Conservation (phyloP, 2,329 filamentous ascomycete species). For the Monosporascus cannonballus region DNA sequence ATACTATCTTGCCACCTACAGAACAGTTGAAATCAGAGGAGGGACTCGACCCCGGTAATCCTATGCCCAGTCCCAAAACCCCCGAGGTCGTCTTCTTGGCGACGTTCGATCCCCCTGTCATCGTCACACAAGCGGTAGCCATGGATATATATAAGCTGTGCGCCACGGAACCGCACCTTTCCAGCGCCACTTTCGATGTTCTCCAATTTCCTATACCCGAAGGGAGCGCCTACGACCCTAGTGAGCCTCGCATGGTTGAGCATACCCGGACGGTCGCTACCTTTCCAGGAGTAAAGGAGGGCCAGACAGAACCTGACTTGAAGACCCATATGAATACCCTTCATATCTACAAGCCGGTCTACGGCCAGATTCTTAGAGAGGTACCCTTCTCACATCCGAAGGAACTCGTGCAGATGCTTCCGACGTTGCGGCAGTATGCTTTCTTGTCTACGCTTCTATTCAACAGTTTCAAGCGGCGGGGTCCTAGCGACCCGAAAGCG, state of each 20-base stretch:
- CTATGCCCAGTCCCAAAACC: conserved; percentile 43
- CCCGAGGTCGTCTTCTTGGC: conserved; percentile 71
- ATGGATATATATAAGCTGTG: conserved; percentile 55
- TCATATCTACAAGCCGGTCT: conserved; percentile 67
- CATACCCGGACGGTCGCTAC: conserved; percentile 42
- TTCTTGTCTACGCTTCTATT: conserved; percentile 60
- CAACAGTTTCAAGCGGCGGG: conserved; percentile 47
- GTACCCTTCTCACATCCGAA: conserved; percentile 73
- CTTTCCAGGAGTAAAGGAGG: conserved; percentile 22
- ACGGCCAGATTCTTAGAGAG: conserved; percentile 58
- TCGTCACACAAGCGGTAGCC: conserved; percentile 60
- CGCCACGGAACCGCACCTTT: conserved; percentile 36
- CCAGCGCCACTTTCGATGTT: conserved; percentile 48
- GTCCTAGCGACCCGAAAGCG: conserved; percentile 15
- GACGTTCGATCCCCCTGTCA: conserved; percentile 66
- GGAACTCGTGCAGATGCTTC: conserved; percentile 69
- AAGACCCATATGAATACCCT: conserved; percentile 53
- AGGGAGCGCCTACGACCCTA: conserved; percentile 45
- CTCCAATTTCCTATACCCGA: conserved; percentile 49
- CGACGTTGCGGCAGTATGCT: conserved; percentile 68
- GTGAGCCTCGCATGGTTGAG: conserved; percentile 50
- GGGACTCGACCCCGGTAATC: conserved; percentile 42
- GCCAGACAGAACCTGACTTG: conserved; percentile 20
- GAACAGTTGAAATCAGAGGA: conserved; percentile 41
- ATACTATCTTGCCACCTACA: conserved; percentile 48